These are phyloP conservation scores for Musa balbisiana DNA, from an alignment of 202 grass and related monocot genomes.

Conservation along the genomic window DNA sequence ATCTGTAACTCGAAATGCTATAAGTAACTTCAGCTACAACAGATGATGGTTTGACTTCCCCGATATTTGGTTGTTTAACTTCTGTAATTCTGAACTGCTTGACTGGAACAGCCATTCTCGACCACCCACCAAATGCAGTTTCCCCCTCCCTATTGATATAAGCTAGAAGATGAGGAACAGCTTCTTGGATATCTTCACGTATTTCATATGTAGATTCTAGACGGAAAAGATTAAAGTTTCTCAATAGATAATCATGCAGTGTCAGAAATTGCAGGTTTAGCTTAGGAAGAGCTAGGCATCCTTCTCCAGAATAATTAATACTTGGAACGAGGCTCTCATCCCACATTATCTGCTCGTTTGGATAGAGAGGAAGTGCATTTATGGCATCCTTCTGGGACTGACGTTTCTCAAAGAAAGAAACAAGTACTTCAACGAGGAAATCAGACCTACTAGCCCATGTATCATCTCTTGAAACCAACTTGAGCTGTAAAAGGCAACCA, in stretches of 20 bases:
- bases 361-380: conserved; percentile 94
- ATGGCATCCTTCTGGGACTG: conserved; percentile 98
- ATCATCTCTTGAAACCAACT: conserved; percentile 83
- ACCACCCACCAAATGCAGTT: conserved; percentile 93
- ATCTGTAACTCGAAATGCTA: conserved; percentile 74
- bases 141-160: conserved; percentile 98
- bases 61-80: conserved; percentile 94
- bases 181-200: conserved; percentile 95
- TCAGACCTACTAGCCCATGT: conserved; percentile 65
- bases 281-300: conserved; percentile 94
- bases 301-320: conserved; percentile 99
- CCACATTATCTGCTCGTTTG: conserved; percentile 99
- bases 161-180: conserved; percentile 88
- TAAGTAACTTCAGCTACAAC: conserved; percentile 83
- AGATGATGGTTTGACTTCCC: conserved; percentile 88
- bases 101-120: conserved; percentile 94
- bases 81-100: conserved; percentile 84
- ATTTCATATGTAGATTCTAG: conserved; percentile 99
- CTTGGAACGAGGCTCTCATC: conserved; percentile 98
- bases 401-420: conserved; percentile 89
- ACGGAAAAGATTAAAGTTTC: conserved; percentile 98
- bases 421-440: conserved; percentile 86
- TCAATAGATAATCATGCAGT: conserved; percentile 91
- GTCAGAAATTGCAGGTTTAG: conserved; percentile 98
- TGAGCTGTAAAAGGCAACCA: conserved; percentile 56